These are phyloP conservation scores for Lipomyces yamadae DNA, from an alignment of 805 yeast species.

Conservation along the genomic window DNA sequence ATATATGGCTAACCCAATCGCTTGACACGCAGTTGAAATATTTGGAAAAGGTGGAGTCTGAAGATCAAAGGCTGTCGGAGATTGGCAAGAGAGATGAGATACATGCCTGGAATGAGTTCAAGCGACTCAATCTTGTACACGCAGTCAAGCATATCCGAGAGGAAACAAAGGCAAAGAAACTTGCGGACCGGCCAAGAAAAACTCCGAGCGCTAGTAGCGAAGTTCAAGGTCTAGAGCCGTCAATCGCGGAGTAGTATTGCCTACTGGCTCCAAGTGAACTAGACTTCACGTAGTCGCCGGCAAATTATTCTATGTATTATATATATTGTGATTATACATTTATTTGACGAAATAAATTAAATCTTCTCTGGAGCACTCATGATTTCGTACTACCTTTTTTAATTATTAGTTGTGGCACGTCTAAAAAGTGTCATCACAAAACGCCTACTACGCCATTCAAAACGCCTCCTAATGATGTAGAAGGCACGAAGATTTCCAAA, in stretches of 20 bases:
- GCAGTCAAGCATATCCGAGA: not conserved
- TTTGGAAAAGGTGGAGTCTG: not conserved
- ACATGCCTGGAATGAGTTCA: not conserved
- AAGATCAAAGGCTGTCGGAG: not conserved
- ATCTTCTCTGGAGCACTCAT: not conserved
- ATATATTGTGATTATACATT: not conserved
- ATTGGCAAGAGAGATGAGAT: not conserved
- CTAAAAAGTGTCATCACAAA: not conserved
- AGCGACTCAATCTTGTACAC: not conserved
- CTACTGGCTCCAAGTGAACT: not conserved
- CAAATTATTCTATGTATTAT: not conserved
- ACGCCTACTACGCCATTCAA: not conserved
- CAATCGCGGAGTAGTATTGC: not conserved
- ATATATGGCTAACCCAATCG: not conserved
- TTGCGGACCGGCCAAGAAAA: no score
- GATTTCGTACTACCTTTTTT: not conserved
- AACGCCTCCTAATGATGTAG: not conserved
- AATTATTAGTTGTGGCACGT: not conserved
- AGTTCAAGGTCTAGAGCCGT: not conserved
- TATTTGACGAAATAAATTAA: not conserved
- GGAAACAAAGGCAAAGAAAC: not conserved
- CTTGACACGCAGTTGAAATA: not conserved
- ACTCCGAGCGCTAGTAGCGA: not conserved
- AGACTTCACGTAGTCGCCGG: not conserved
- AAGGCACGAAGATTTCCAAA: not conserved